Base-by-base conservation (phyloP, 2,329 filamentous ascomycete species). In the Colletotrichum sp. region DNA sequence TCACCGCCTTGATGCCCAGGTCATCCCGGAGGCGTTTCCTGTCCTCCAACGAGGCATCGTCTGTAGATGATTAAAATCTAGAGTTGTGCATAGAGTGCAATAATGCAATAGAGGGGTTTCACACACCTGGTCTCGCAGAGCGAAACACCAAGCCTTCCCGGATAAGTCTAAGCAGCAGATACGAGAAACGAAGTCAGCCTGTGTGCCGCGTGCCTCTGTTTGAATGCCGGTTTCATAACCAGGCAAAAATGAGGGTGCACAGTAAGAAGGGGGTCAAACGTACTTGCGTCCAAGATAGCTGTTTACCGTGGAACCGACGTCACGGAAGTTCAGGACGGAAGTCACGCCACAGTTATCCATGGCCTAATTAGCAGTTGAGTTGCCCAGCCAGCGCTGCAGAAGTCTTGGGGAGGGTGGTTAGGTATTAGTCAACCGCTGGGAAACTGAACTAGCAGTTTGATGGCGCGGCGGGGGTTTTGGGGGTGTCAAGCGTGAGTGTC, bases 251-350 rank as follows among this genome's bases (percentile, higher is more conserved):
- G 15, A 21, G 9, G 44, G 44, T 49, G 34, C 62, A 44, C 24
- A 18, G 18, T 44, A 44, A 44, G 62, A 28, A 16, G 16, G n/a
- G 21, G 10, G 65, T 52, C 44, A 13, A 49, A 81, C 86, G 79
- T 86, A 92, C 92, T 87, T 89, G 77, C 86, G 86, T 28, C 89
- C 89, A 6, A 91, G 83, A 77, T 89, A 89, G 30, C 85, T 81
- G 80, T 96, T 96, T 79, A 95, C 88, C 0, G 91, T 92, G 77
- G 88, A 86, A 55, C 93, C 94, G 59, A 96, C 92, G 87, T 96
- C 95, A 73, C 95, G 92, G 82, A 96, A 95, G 83, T 96, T 96
- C 80, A 93, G 85, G 67, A 96, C 88, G 69, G 79, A 78, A 18
- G 59, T 77, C 39, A 78, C 36, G 64, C 72, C 63, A 24, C 52